Conservation (phyloP, 208 protist species). For the Leptomonas pyrrhocoris region DNA sequence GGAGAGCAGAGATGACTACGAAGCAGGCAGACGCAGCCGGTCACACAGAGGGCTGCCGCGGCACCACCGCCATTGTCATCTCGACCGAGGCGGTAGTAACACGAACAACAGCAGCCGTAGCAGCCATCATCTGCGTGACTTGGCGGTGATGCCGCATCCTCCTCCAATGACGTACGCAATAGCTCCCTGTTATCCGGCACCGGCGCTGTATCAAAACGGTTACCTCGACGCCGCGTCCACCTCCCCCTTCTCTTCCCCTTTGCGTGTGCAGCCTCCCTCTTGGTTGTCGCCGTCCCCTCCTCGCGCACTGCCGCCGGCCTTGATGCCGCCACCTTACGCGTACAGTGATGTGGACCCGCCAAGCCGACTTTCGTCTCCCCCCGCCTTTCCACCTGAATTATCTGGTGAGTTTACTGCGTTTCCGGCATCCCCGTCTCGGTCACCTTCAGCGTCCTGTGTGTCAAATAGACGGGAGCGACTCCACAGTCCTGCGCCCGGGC, state of each 20-base stretch:
- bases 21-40: neutral
- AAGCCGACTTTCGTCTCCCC: neutral
- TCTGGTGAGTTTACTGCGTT: neutral
- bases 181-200: neutral
- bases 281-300: neutral
- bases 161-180: constrained; percentile 13
- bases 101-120: neutral
- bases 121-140: neutral
- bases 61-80: neutral
- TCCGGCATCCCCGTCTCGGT: neutral
- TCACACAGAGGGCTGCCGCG: neutral
- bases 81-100: neutral
- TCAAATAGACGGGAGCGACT: neutral
- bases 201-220: neutral
- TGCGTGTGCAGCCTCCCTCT: constrained; percentile 10
- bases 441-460: neutral
- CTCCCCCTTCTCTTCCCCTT: constrained; percentile 4
- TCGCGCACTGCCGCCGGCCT: neutral
- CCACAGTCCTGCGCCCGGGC: neutral
- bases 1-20: neutral
- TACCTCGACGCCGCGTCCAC: neutral
- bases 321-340: neutral
- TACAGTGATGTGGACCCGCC: neutral
- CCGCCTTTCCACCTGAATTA: neutral
- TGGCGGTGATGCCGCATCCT: neutral